Evolutionary conservation across 805 yeast species (phyloP).

Genomic region (Lipomyces japonicus): DNA sequence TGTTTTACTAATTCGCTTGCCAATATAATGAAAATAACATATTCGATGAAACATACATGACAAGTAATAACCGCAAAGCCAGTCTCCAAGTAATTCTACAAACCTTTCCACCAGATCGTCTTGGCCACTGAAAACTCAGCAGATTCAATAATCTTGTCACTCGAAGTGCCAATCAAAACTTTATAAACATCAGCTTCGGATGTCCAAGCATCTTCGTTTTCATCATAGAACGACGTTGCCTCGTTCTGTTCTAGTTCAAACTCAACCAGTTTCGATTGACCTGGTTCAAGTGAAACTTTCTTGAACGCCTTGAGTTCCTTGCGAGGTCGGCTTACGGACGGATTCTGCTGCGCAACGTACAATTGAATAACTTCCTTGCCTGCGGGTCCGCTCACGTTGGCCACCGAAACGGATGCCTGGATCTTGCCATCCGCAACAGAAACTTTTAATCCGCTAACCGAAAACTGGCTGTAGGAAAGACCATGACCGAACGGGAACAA

Average conservation of each 20-base stretch:
- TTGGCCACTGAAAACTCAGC: constrained; percentile 26
- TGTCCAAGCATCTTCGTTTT: constrained; percentile 48
- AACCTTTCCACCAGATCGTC: constrained; percentile 32
- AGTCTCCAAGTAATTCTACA: too few species aligned
- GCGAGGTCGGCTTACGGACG: constrained; percentile 48
- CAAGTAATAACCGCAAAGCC: too few species aligned
- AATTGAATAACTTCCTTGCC: constrained; percentile 59
- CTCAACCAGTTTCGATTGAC: constrained; percentile 42
- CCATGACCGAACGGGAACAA: constrained; percentile 63
- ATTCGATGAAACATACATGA: too few species aligned
- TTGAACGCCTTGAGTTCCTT: constrained; percentile 60
- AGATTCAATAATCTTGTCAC: constrained; percentile 15
- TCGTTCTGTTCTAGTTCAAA: constrained; percentile 47
- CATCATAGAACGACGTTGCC: constrained; percentile 55
- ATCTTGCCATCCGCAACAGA: constrained; percentile 32
- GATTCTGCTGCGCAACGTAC: constrained; percentile 43
- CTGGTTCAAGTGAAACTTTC: constrained; percentile 46
- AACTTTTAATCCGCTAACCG: constrained; percentile 10
- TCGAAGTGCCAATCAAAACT: constrained; percentile 33
- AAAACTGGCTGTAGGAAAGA: constrained; percentile 54
- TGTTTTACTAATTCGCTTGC: too few species aligned
- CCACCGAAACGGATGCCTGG: constrained; percentile 1
- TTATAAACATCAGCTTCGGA: constrained; percentile 50
- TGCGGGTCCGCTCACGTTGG: constrained; percentile 35
- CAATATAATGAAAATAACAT: too few species aligned